Conservation (phyloP, 2,329 filamentous ascomycete genomes). For the Orbilia blumenaviensis region DNA sequence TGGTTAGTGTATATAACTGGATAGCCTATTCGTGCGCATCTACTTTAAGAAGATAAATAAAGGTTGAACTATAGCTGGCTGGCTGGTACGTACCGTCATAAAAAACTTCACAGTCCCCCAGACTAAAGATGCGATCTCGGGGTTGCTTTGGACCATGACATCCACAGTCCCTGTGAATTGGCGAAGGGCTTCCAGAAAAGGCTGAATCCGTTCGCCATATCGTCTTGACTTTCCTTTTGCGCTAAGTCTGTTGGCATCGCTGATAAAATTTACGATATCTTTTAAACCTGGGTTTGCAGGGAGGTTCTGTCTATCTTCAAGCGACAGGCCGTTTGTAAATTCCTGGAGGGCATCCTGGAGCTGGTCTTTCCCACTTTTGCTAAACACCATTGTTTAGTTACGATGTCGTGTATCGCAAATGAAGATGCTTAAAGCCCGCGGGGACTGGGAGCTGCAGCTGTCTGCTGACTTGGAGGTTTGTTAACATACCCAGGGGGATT, state of each 20-base stretch:
- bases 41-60: too few species aligned
- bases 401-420: too few species aligned
- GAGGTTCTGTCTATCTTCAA: neutral
- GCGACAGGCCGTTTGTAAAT: neutral
- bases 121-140: slow-evolving; percentile 8
- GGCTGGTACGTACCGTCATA: neutral
- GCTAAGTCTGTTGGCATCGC: neutral
- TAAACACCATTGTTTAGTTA: neutral
- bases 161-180: slow-evolving; percentile 5
- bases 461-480: too few species aligned
- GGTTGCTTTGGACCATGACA: slow-evolving; percentile 25
- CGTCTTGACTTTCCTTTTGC: neutral
- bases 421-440: too few species aligned
- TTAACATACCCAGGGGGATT: too few species aligned
- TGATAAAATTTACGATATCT: neutral
- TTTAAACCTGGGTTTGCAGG: neutral
- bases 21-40: too few species aligned
- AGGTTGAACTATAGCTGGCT: too few species aligned
- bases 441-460: too few species aligned
- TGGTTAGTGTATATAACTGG: too few species aligned
- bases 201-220: slow-evolving; percentile 1
- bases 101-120: slow-evolving; percentile 21
- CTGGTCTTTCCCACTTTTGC: neutral
- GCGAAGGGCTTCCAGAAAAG: neutral
- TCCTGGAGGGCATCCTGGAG: neutral